Evolutionary conservation across 345 rosid genomes (phyloP), one percentile per base, ranked within the genome.

Genomic region (Brassica carinata): DNA sequence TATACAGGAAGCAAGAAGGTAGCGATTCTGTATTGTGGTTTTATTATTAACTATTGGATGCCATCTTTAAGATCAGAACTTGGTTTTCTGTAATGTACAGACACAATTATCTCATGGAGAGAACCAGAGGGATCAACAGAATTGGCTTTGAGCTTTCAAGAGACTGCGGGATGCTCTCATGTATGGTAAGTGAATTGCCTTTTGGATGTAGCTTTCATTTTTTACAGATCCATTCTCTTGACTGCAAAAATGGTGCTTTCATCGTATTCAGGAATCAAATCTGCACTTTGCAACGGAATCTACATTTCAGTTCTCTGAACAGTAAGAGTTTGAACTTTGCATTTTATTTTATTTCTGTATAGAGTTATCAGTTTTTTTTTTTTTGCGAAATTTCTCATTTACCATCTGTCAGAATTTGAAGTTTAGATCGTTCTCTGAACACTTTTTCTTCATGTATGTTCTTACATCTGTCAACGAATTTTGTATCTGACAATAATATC

Each of bases 1-100:
- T 93, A 67, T 95, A 95, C 81, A 83, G 90, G 83, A 92, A 88
- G 85, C 97, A 93, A 89, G 94, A 91, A 85, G 98, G 99, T 95
- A 84, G 36, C n/a, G 34, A 27, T 66, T 81, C 59, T 73, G 72
- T 27, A 57, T 34, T 36, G 14, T 51, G 67, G 29, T 36, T 81
- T 38, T 63, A 17, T 38, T 63, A 17, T 40, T 67, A 40, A 18
- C 62, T 64, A 55, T 33, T 23, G 26, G 26, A 23, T 23, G 26
- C 26, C 26, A 23, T 23, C 26, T 23, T 23, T 23, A 23, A 23
- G 26, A 23, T 23, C 26, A 23, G 26, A 23, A 23, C 26, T 23
- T 23, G 26, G 26, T 23, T 23, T 23, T 23, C 26, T 23, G 26
- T 23, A 23, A 79, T 77, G 65, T 77, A 64, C 86, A 95, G 99